Base-by-base conservation (phyloP, 345 rosid genomes). In the Linum usitatissimum region DNA sequence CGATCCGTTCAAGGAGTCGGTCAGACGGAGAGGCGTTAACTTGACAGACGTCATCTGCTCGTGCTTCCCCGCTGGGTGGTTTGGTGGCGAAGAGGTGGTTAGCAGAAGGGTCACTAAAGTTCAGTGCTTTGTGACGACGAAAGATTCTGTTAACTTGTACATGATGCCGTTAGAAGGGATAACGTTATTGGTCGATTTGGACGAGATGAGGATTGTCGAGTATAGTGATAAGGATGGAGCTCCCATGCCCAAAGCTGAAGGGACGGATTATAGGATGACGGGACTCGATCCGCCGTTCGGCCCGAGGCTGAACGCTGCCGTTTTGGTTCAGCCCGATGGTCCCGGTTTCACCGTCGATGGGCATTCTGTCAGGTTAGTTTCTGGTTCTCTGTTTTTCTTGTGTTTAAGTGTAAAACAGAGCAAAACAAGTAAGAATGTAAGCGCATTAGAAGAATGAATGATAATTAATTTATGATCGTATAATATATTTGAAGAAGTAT, bases 61-160 rank as follows among this genome's bases (percentile, higher is more conserved):
- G 7, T 5, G 66, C 3, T 62, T 54, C 14, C 63, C 78, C 0
- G 21, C 60, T 0, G 83, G 80, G 14, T 79, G 83, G 83, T 76
- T 28, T 48, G 49, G 49, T 8, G n/a, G n/a, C n/a, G 80, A 76
- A 4, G 63, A 68, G 45, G 64, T 9, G 53, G n/a, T n/a, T n/a
- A 55, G 8, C 2, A 8, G 10, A 6, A 74, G 78, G 63, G 66
- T 49, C 23, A 5, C 51, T 15, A 75, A 64, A 21, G 3, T 75
- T 5, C 68, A 19, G 3, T 60, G 71, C 31, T 75, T 63, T 64
- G 54, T n/a, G n/a, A n/a, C 67, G 7, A 56, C 23, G 1, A 21
- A 67, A 21, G 71, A 55, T 18, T 59, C 67, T 6, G 54, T 64
- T 10, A 75, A 70, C 60, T 8, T 67, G 34, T 66, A 15, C 40